Base-by-base conservation (phyloP, 2,329 filamentous ascomycete species). In the Aspergillus caelatus region DNA sequence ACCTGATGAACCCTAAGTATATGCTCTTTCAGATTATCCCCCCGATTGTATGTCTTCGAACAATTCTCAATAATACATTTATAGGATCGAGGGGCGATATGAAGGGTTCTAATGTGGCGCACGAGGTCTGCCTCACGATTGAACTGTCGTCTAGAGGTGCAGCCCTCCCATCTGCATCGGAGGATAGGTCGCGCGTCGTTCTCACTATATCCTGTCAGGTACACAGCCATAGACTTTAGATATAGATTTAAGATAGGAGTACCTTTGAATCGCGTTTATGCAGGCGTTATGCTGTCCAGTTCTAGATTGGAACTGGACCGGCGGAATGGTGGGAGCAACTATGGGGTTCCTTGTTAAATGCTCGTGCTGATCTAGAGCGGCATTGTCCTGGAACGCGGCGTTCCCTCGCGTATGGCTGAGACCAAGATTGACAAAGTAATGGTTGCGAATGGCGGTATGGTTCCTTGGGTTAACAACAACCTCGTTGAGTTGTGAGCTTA, bases 131-230 rank as follows among this genome's bases (percentile, higher is more conserved):
- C 36, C 16, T 52, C 45, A 2, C 57, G 52, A 1, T 56, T 60
- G 34, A 63, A 63, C 1, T 34, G 30, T 3, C 39, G 28, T 19
- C 4, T 30, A 23, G 36, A 63, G 21, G 41, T 60, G 32, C 61
- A 63, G 2, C 57, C 57, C 39, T 60, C 57, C 61, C 61, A 60
- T 48, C 43, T 57, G 26, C 61, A 63, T 34, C 11, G 9, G 16
- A 50, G 26, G 0, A 14, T 23, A 26, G 5, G 21, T 9, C 21
- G 45, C 5, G n/a, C 45, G 26, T 14, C 1, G 1, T 14, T 14
- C 2, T 8, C n/a, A 14, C 43, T 45, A 45, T 19, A 19, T 9
- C 2, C 36, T 3, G 36, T 41, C 12, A 41, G 36, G 7, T 8
- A 41, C 16, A 19, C 7, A 1, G 6, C 16, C 16, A 41, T 41